A percentile compares a stretch with the other conserved stretches of the same genome.
Evolutionary conservation across 495 filamentous ascomycete species (phyloP).

Genomic region (Lasiosphaeria ovina): DNA sequence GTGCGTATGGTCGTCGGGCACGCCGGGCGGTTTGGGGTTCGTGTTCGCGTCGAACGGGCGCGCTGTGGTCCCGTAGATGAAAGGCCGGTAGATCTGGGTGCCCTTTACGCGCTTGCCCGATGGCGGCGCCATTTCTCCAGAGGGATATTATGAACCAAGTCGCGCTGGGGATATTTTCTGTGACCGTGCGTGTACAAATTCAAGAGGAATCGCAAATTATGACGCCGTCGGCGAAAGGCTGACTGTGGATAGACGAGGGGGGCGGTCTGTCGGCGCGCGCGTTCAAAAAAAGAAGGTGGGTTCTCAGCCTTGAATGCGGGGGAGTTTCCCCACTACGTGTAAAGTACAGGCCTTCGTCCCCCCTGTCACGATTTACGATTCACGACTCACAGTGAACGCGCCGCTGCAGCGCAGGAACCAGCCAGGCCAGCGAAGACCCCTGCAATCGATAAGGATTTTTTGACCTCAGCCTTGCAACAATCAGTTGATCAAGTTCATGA

Average conservation of each 20-base stretch:
- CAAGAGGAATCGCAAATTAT: no score
- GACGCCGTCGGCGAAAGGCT: background rate
- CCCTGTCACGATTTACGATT: constrained; percentile 7
- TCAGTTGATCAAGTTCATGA: background rate
- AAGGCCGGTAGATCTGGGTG: constrained; percentile 71
- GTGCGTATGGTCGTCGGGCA: constrained; percentile 87
- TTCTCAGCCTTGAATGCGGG: constrained; percentile 5
- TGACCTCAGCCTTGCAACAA: background rate
- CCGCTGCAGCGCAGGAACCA: no score
- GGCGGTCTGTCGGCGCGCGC: no score
- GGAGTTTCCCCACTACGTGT: background rate
- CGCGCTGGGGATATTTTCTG: background rate
- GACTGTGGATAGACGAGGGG: background rate
- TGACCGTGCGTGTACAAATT: no score
- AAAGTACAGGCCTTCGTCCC: no score
- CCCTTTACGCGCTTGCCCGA: constrained; percentile 63
- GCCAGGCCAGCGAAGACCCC: no score
- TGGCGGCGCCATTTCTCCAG: constrained; percentile 48
- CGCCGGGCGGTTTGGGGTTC: constrained; percentile 59
- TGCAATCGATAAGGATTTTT: background rate
- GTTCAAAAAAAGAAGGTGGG: no score
- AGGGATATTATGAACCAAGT: background rate
- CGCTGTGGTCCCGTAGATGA: constrained; percentile 80
- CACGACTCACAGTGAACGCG: background rate
- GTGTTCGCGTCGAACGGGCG: constrained; percentile 62